A percentile compares a stretch with the other conserved stretches of the same genome.
Conservation (phyloP, 1,284 basidiomycete species). For the Apiotrichum brassicae region DNA sequence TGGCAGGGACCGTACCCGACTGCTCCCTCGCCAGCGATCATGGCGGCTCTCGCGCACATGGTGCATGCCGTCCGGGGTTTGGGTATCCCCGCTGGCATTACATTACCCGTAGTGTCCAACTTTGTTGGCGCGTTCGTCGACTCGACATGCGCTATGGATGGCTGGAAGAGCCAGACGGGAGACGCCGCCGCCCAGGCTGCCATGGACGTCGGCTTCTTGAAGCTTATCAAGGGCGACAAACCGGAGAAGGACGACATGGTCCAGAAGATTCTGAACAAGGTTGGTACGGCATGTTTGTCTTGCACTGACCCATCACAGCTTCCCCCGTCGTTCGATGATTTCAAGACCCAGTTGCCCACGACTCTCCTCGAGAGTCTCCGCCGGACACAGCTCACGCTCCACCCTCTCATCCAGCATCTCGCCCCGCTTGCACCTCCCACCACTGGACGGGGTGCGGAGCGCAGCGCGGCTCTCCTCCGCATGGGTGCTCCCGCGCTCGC, state of each 20-base stretch:
- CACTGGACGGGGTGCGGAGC: conserved; percentile 5
- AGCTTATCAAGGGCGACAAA: conserved; percentile 21
- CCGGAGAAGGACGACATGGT: conserved; percentile 17
- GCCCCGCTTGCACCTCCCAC: not conserved
- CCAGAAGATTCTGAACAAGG: conserved; percentile 17
- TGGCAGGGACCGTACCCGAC: conserved; percentile 36
- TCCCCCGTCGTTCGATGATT: not conserved
- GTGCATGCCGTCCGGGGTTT: conserved; percentile 27
- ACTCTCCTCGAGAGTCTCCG: conserved; percentile 29
- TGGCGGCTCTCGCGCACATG: conserved; percentile 32
- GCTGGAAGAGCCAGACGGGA: conserved; percentile 23
- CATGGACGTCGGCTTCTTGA: conserved; percentile 36
- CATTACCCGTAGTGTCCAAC: conserved; percentile 18
- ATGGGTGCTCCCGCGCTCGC: conserved; percentile 30
- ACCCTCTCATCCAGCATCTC: conserved; percentile 32
- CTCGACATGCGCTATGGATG: conserved; percentile 20
- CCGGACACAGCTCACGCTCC: conserved; percentile 33
- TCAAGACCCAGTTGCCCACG: conserved; percentile 9
- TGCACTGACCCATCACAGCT: conserved; percentile 8
- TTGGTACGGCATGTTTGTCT: conserved; percentile 4
- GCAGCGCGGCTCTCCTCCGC: conserved; percentile 31
- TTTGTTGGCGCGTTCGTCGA: conserved; percentile 26
- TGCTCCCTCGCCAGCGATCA: conserved; percentile 25
- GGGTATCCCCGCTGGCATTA: conserved; percentile 30
- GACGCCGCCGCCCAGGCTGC: conserved; percentile 24